phyloP scores from a whole-genome alignment of 495 filamentous ascomycete species.

The Choiromyces venosus region DNA sequence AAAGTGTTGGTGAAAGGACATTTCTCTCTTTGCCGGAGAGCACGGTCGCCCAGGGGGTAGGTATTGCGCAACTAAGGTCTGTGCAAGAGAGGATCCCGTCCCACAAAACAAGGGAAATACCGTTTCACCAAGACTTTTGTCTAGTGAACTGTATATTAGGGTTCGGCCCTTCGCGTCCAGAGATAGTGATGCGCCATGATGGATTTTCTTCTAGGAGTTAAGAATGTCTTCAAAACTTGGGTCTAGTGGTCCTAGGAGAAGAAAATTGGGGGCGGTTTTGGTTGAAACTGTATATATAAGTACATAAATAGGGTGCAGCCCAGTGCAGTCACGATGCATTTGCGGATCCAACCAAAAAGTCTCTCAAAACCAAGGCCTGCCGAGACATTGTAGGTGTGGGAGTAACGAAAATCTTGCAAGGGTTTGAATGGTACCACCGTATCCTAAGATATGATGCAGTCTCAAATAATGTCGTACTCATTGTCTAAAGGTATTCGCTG shows the following conservation, averaged over 20 bases:
- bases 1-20: too few species aligned
- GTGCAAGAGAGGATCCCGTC: too few species aligned
- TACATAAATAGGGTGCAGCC: not conserved
- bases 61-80: too few species aligned
- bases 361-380: not conserved
- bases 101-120: too few species aligned
- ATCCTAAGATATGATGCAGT: not conserved
- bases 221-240: not conserved
- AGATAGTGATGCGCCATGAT: not conserved
- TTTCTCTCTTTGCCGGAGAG: too few species aligned
- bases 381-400: not conserved
- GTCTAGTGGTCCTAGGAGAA: not conserved
- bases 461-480: not conserved
- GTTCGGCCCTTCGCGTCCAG: not conserved
- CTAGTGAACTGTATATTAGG: too few species aligned
- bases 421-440: not conserved
- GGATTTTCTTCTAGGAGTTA: not conserved
- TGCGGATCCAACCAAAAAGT: not conserved
- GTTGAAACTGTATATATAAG: not conserved
- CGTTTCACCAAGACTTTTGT: too few species aligned
- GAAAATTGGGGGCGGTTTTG: not conserved
- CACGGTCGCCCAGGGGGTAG: too few species aligned
- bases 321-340: not conserved
- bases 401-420: not conserved
- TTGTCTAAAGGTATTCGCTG: not conserved